Conservation (phyloP, 805 yeast species). For the Myxozyma neglecta region DNA sequence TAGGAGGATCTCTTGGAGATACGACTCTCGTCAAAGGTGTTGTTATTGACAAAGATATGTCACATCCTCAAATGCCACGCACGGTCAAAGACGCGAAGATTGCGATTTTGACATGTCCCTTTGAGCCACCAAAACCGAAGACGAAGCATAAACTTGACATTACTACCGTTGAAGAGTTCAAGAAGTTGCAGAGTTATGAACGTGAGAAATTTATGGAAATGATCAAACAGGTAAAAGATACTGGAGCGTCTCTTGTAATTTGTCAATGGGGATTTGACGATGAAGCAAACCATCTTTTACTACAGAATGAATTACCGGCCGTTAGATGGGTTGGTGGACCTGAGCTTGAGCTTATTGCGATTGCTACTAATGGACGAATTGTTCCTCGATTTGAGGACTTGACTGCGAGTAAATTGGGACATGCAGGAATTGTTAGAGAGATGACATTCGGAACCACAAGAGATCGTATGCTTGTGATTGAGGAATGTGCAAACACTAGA, state of each 20-base stretch:
- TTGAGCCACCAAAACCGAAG: conserved; percentile 99
- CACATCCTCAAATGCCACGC: conserved; percentile 98
- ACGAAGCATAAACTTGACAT: conserved; percentile 96
- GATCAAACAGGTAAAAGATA: conserved; percentile 79
- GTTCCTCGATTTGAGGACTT: conserved; percentile 97
- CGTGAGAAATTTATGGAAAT: conserved; percentile 85
- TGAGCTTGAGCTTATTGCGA: conserved; percentile 74
- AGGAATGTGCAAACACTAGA: conserved; percentile 79
- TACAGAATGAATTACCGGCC: conserved; percentile 88
- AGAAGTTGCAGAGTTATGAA: conserved; percentile 87
- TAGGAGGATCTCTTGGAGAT: conserved; percentile 90
- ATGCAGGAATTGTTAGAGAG: conserved; percentile 82
- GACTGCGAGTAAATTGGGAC: conserved; percentile 75
- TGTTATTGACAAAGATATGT: conserved; percentile 90
- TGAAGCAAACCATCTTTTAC: conserved; percentile 90
- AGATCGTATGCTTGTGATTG: conserved; percentile 93
- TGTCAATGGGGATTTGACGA: conserved; percentile 99
- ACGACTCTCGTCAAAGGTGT: conserved; percentile 87
- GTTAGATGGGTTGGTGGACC: conserved; percentile 99
- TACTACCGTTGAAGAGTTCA: conserved; percentile 89
- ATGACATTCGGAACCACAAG: conserved; percentile 93
- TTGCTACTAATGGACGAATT: conserved; percentile 95
- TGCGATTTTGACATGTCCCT: conserved; percentile 96
- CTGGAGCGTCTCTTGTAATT: conserved; percentile 94
- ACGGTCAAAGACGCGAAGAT: conserved; percentile 73